A percentile compares a stretch with the other conserved stretches of the same genome.
phyloP scores from a whole-genome alignment of 179 eudicot species.

The Dionaea muscipula region DNA sequence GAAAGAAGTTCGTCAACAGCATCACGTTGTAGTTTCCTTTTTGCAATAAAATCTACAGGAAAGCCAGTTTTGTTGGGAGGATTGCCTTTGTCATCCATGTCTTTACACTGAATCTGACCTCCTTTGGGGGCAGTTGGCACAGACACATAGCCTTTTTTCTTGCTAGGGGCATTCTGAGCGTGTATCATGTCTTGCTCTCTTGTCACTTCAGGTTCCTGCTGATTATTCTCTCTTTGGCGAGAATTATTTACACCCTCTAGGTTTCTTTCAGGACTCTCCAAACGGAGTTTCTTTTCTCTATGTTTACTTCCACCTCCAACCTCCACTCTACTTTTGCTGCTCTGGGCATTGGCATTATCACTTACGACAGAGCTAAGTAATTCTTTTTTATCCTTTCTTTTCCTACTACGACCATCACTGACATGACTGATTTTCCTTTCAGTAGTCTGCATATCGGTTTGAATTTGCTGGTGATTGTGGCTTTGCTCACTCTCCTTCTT shows the following conservation, averaged over 20 bases:
- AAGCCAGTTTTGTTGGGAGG: slow-evolving; percentile 25
- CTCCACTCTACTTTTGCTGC: slow-evolving; percentile 19
- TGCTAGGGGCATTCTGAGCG: slow-evolving; percentile 17
- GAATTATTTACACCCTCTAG: slow-evolving; percentile 13
- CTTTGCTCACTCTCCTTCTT: slow-evolving; percentile 22
- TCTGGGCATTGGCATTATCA: slow-evolving; percentile 18
- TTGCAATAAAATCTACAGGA: slow-evolving; percentile 31
- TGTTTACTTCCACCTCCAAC: slow-evolving; percentile 6
- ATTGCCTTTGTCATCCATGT: slow-evolving; percentile 17
- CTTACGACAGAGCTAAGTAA: slow-evolving; percentile 10
- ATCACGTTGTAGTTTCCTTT: slow-evolving; percentile 83
- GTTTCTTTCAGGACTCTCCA: slow-evolving; percentile 15
- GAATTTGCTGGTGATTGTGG: slow-evolving; percentile 18
- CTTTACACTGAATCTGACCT: slow-evolving; percentile 20
- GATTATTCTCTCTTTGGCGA: slow-evolving; percentile 10
- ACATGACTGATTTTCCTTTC: slow-evolving; percentile 23
- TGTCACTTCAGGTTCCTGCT: slow-evolving; percentile 9
- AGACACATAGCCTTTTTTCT: slow-evolving; percentile 17
- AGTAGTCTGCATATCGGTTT: slow-evolving; percentile 12
- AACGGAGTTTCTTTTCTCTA: slow-evolving; percentile 7
- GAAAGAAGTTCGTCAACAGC: slow-evolving; percentile 95
- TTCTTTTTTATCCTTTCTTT: slow-evolving; percentile 12
- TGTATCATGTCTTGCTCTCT: slow-evolving; percentile 13
- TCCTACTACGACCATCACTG: slow-evolving; percentile 9
- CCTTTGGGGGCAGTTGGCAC: slow-evolving; percentile 14